These are phyloP conservation scores for Hypoxylon sp. DNA, from an alignment of 2,329 filamentous ascomycete species.

Conservation along the genomic window DNA sequence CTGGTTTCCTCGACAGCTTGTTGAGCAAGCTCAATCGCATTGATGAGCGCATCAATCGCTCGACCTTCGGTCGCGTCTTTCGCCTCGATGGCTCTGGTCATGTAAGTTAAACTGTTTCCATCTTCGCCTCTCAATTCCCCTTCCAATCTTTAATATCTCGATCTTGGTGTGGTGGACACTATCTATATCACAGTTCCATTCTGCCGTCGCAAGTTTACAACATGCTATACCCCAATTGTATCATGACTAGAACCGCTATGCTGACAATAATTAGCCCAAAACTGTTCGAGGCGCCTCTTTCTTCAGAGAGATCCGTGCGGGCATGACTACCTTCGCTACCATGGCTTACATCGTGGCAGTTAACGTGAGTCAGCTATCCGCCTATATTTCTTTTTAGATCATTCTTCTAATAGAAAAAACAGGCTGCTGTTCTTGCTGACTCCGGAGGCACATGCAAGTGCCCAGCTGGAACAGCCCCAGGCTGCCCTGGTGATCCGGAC, in stretches of 20 bases:
- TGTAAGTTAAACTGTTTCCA: conserved; percentile 60
- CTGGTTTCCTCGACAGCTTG: conserved; percentile 32
- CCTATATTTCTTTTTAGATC: neutral
- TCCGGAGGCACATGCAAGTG: conserved; percentile 85
- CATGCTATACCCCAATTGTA: neutral
- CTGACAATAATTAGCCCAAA: conserved; percentile 66
- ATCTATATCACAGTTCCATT: conserved; percentile 8
- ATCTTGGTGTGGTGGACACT: conserved; percentile 10
- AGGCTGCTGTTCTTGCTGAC: conserved; percentile 80
- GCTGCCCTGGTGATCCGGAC: conserved; percentile 64
- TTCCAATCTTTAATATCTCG: neutral
- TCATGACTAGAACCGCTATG: neutral
- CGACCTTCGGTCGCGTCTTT: conserved; percentile 70
- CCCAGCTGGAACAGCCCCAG: conserved; percentile 57
- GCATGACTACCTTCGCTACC: conserved; percentile 83
- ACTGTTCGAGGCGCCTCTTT: conserved; percentile 79
- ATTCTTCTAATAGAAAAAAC: conserved; percentile 23
- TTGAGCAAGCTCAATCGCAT: conserved; percentile 43
- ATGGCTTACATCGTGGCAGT: conserved; percentile 90
- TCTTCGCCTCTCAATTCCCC: conserved; percentile 6
- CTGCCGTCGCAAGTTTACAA: neutral
- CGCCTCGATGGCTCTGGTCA: conserved; percentile 76
- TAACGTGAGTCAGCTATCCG: conserved; percentile 62
- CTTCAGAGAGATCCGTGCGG: conserved; percentile 83
- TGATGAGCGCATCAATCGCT: conserved; percentile 54